These are phyloP conservation scores for Abortiporus biennis DNA, from an alignment of 1,284 basidiomycete genomes.

Conservation along the genomic window DNA sequence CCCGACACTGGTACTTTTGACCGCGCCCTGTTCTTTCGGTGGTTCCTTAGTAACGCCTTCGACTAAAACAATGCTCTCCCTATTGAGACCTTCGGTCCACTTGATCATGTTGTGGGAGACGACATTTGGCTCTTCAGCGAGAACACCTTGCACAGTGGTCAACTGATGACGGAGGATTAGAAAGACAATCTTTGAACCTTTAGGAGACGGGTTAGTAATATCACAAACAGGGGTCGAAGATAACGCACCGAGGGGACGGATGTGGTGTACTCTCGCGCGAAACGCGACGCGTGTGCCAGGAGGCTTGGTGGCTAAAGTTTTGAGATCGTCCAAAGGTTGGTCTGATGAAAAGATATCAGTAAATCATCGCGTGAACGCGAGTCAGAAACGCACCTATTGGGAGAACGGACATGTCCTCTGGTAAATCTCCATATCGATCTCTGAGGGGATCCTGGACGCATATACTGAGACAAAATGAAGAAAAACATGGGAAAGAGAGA, in stretches of 20 bases:
- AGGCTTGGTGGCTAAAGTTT: slow-evolving; percentile 18
- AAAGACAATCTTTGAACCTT: slow-evolving; percentile 56
- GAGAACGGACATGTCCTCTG: slow-evolving; percentile 33
- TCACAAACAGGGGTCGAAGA: slow-evolving; percentile 6
- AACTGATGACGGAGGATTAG: slow-evolving; percentile 55
- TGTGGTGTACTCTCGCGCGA: slow-evolving; percentile 59
- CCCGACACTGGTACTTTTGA: slow-evolving; percentile 44
- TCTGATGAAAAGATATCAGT: slow-evolving; percentile 28
- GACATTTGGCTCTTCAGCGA: slow-evolving; percentile 44
- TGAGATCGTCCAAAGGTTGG: slow-evolving; percentile 19
- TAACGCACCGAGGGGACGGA: slow-evolving; percentile 54
- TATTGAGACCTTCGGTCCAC: slow-evolving; percentile 48
- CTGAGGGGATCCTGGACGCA: slow-evolving; percentile 44
- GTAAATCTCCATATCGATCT: slow-evolving; percentile 60
- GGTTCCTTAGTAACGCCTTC: slow-evolving; percentile 37
- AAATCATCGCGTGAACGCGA: background rate
- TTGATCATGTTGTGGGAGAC: slow-evolving; percentile 70
- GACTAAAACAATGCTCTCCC: slow-evolving; percentile 61
- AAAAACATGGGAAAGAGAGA: background rate
- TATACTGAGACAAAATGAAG: background rate
- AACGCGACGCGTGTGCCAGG: slow-evolving; percentile 50
- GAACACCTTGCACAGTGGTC: slow-evolving; percentile 58
- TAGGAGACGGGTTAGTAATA: background rate
- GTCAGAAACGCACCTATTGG: background rate
- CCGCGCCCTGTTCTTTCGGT: slow-evolving; percentile 46